Base-by-base conservation (phyloP, 768 basidiomycete species). In the Boletus edulis region DNA sequence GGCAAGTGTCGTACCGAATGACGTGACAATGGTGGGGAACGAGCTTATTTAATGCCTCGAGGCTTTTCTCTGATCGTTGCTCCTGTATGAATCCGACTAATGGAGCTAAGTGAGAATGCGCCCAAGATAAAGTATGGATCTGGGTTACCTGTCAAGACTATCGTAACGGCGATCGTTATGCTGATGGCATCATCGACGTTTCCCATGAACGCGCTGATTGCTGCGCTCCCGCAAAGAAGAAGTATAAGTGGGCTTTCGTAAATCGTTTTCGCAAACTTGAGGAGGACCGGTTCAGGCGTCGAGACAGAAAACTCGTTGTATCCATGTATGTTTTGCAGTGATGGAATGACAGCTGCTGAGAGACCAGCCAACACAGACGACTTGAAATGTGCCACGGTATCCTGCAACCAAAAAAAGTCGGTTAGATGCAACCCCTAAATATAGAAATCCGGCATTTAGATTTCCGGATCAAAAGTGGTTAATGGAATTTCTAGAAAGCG, bases 11-110 rank as follows among this genome's bases (percentile, higher is more conserved):
- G 20, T 55, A 77, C 73, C 94, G 89, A 51, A 90, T 78, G 57
- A 97, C 85, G 66, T 95, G 93, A 67, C 94, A 96, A 68, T 96
- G 93, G 70, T 98, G 95, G 0, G 95, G 95, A 20, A 98, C 95
- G 40, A 98, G 87, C 71, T 95, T 97, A 76, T 94, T 97, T 34
- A 98, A 78, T 0, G 95, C 93, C 71, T 97, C 94, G 27, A 98
- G 76, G 56, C 91, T 93, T 73, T 97, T 86, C 68, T 98, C 95
- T 1, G 96, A 98, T 32, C 95, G 81, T 57, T 89, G 85, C 71
- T 98, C 95, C 71, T 98, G 95, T 31, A 98, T 85, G 66, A 98
- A 98, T 11, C 93, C 96, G 58, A 98, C 95, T 80, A 45, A 51
- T 5, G 46, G 20, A 29, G 18, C 20, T 32, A 24, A 15, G 35